Evolutionary conservation across 306 rosid species (phyloP).

Genomic region (Fagus sylvatica): DNA sequence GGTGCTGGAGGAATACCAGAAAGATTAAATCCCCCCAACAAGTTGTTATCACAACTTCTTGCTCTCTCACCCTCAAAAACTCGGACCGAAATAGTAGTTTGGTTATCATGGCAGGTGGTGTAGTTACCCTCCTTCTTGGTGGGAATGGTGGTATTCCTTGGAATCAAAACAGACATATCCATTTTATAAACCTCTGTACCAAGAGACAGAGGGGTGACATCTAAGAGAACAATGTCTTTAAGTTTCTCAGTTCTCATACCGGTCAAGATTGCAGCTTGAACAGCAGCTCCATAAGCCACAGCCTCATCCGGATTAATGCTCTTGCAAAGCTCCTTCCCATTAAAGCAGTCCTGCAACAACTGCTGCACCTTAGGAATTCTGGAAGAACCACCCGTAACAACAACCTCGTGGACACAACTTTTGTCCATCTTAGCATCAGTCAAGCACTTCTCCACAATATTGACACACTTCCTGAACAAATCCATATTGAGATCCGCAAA

Average conservation of each 20-base stretch:
- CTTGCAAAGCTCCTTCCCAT: slow-evolving; percentile 29
- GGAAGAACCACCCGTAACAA: slow-evolving; percentile 27
- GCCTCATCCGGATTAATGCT: slow-evolving; percentile 24
- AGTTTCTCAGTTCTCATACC: background rate
- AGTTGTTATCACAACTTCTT: slow-evolving; percentile 4
- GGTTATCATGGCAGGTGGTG: slow-evolving; percentile 7
- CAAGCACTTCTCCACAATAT: slow-evolving; percentile 24
- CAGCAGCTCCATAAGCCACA: slow-evolving; percentile 18
- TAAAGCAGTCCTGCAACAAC: slow-evolving; percentile 16
- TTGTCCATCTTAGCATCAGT: slow-evolving; percentile 24
- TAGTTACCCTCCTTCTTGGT: background rate
- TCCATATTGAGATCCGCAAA: slow-evolving; percentile 24
- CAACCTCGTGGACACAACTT: slow-evolving; percentile 21
- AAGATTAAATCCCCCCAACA: slow-evolving; percentile 8
- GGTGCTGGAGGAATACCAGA: slow-evolving; percentile 15
- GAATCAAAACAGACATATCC: slow-evolving; percentile 17
- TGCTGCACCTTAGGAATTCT: slow-evolving; percentile 27
- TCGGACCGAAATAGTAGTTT: background rate
- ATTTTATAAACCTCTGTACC: background rate
- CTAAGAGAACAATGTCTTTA: slow-evolving; percentile 4
- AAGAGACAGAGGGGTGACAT: slow-evolving; percentile 22
- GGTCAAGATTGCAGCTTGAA: slow-evolving; percentile 9
- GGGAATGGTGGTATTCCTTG: slow-evolving; percentile 9
- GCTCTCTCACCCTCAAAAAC: slow-evolving; percentile 23
- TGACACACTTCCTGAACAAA: slow-evolving; percentile 21